These are phyloP conservation scores for Omphalotus olearius DNA, from an alignment of 1,284 basidiomycete genomes.

Conservation along the genomic window DNA sequence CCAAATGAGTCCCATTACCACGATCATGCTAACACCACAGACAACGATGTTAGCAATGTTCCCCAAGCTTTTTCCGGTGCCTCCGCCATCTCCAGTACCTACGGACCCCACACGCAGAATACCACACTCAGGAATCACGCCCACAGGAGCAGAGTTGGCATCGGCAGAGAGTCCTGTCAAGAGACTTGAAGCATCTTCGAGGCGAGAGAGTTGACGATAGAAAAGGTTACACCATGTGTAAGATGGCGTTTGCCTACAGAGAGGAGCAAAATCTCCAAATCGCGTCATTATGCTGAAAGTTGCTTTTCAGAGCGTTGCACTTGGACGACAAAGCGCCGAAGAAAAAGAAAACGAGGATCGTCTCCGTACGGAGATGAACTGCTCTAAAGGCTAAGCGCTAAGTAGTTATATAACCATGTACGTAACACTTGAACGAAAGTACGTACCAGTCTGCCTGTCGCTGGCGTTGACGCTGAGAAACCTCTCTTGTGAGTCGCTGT, in stretches of 20 bases:
- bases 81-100: slow-evolving; percentile 1
- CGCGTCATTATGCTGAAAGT: background rate
- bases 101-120: slow-evolving; percentile 34
- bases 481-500: too few species aligned
- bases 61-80: slow-evolving; percentile 41
- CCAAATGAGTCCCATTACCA: slow-evolving; percentile 36
- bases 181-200: slow-evolving; percentile 20
- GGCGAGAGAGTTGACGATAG: slow-evolving; percentile 49
- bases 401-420: too few species aligned
- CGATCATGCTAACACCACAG: slow-evolving; percentile 46
- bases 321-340: too few species aligned
- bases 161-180: slow-evolving; percentile 37
- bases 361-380: too few species aligned
- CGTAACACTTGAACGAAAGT: too few species aligned
- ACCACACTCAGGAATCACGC: slow-evolving; percentile 54
- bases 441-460: too few species aligned
- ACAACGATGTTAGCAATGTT: slow-evolving; percentile 61
- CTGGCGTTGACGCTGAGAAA: too few species aligned
- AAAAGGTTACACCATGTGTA: slow-evolving; percentile 74
- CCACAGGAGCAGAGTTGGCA: slow-evolving; percentile 46
- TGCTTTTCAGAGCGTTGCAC: too few species aligned
- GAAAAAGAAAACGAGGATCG: too few species aligned
- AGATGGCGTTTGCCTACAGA: slow-evolving; percentile 55
- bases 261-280: slow-evolving; percentile 58
- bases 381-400: too few species aligned